Percentiles rank a stretch among this genome's conserved stretches.
Evolutionary conservation across 257 asterid species (phyloP).

Genomic region (Solanum etuberosum): DNA sequence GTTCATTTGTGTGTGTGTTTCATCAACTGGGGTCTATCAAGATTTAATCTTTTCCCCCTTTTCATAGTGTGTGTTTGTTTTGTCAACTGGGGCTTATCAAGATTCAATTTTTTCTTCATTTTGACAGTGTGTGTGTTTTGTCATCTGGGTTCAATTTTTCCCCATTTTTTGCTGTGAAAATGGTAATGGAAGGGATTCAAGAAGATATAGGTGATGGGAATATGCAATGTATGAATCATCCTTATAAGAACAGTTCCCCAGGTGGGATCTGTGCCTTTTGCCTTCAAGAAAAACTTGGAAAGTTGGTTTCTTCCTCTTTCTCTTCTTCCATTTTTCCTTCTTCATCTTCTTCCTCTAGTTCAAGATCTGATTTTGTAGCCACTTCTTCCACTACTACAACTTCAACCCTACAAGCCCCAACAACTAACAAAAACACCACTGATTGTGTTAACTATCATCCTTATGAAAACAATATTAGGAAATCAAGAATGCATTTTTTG

Average conservation of each 20-base stretch:
- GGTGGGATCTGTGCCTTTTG: slow-evolving; percentile 90
- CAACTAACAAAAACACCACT: slow-evolving; percentile 2
- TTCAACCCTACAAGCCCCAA: slow-evolving; percentile 17
- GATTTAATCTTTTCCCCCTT: background rate
- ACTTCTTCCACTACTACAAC: slow-evolving; percentile 7
- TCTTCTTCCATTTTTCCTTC: slow-evolving; percentile 60
- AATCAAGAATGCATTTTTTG: slow-evolving; percentile 47
- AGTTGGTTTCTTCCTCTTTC: slow-evolving; percentile 81
- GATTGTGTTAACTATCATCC: slow-evolving; percentile 5
- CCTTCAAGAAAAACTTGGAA: slow-evolving; percentile 32
- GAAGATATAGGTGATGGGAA: slow-evolving; percentile 72
- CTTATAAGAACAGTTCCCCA: slow-evolving; percentile 69
- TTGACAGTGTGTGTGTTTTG: background rate
- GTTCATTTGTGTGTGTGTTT: background rate
- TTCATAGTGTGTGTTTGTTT: background rate
- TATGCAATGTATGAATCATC: slow-evolving; percentile 76
- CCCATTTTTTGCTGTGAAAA: background rate
- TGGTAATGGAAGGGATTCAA: slow-evolving; percentile 95
- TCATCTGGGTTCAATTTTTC: background rate
- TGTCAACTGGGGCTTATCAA: background rate
- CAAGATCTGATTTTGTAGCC: slow-evolving; percentile 63
- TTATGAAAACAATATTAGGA: slow-evolving; percentile 14
- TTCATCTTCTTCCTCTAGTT: slow-evolving; percentile 48
- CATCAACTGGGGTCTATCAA: background rate
- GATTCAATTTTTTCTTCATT: background rate